Conservation (phyloP, 2,329 filamentous ascomycete genomes). For the Ceratocystis lukuohia region DNA sequence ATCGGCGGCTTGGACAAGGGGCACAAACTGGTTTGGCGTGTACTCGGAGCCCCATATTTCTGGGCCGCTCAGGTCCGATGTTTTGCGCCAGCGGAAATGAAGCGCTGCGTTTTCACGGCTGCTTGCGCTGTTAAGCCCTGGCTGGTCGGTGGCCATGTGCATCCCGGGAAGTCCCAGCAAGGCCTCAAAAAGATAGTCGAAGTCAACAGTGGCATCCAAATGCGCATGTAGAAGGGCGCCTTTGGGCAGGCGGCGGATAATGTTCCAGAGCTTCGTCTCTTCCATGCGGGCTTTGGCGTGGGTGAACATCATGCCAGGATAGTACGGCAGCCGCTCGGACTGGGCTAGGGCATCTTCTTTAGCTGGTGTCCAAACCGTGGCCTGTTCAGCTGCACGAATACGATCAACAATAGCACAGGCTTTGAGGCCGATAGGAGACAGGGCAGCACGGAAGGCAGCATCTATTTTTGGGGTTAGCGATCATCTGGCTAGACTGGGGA, state of each 20-base stretch:
- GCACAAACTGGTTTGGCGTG: constrained; percentile 41
- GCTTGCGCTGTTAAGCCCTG: constrained; percentile 38
- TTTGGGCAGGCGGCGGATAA: constrained; percentile 78
- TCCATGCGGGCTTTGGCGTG: constrained; percentile 80
- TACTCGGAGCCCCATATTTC: constrained; percentile 57
- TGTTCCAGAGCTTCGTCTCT: constrained; percentile 69
- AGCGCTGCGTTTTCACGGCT: constrained; percentile 43
- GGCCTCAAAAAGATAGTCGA: constrained; percentile 63
- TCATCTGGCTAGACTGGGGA: neutral
- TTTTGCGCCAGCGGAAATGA: constrained; percentile 46
- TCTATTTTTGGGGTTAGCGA: constrained; percentile 34
- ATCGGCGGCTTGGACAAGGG: constrained; percentile 50
- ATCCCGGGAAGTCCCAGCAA: constrained; percentile 61
- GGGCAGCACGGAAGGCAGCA: constrained; percentile 52
- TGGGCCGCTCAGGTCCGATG: constrained; percentile 22
- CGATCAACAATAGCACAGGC: constrained; percentile 68
- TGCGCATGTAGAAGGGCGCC: constrained; percentile 77
- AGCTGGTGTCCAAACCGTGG: constrained; percentile 60
- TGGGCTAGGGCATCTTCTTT: constrained; percentile 57
- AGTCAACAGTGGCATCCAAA: constrained; percentile 80
- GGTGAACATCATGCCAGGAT: constrained; percentile 88
- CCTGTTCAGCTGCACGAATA: constrained; percentile 65
- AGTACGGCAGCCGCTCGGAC: constrained; percentile 49
- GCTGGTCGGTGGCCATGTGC: constrained; percentile 49
- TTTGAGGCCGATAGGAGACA: constrained; percentile 65